Conservation (phyloP, 148 eudicot species). For the Camellia lanceoleosa region DNA sequence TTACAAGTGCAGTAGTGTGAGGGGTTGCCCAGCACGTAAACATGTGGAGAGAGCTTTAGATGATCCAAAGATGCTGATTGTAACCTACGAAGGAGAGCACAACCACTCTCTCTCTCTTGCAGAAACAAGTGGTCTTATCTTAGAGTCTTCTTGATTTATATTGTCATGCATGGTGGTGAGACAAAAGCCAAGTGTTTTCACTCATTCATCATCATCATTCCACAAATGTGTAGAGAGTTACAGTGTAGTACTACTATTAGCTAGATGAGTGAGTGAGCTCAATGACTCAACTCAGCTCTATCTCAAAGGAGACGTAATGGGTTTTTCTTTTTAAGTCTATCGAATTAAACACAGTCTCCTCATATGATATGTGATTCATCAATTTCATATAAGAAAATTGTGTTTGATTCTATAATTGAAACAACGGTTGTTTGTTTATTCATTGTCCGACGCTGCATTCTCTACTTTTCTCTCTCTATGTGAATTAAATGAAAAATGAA, state of each 20-base stretch:
- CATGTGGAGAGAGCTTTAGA: slow-evolving; percentile 93
- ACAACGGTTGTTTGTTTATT: not conserved
- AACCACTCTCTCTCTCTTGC: slow-evolving; percentile 58
- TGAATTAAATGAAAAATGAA: not conserved
- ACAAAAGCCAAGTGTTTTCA: too few relatives aligned
- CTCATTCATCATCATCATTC: too few relatives aligned
- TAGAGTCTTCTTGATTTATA: slow-evolving; percentile 64
- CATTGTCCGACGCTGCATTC: slow-evolving; percentile 13
- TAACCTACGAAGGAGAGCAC: slow-evolving; percentile 95
- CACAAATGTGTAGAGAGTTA: too few relatives aligned
- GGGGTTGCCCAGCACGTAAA: slow-evolving; percentile 93
- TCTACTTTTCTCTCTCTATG: not conserved
- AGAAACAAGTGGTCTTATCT: slow-evolving; percentile 56
- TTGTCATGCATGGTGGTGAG: not conserved
- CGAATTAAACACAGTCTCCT: too few relatives aligned
- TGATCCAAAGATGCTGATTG: slow-evolving; percentile 76
- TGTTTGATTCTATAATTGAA: too few relatives aligned
- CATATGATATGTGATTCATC: too few relatives aligned
- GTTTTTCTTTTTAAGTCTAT: not conserved
- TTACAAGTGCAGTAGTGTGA: slow-evolving; percentile 89
- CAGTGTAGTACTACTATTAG: not conserved
- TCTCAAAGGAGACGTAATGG: slow-evolving; percentile 18
- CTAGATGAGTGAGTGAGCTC: not conserved
- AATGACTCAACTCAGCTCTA: slow-evolving; percentile 2
- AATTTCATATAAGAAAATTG: too few relatives aligned